phyloP scores from a whole-genome alignment of 2,329 filamentous ascomycete genomes.

The Alternaria gansuensis region DNA sequence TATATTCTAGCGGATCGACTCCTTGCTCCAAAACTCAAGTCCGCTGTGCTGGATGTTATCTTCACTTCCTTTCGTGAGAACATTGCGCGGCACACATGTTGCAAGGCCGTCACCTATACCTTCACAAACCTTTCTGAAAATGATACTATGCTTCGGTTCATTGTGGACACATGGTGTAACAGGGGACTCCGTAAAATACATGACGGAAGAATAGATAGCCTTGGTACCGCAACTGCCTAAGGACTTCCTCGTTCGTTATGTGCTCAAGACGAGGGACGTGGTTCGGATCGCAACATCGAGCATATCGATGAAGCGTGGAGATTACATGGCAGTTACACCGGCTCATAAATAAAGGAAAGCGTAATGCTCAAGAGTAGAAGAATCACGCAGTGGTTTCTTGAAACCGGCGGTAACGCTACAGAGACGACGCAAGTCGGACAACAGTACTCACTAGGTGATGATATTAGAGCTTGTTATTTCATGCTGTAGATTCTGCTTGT shows the following conservation, averaged over 20 bases:
- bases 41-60: neutral
- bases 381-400: too few relatives aligned
- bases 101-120: neutral
- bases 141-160: neutral
- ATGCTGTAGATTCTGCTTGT: too few relatives aligned
- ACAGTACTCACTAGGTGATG: too few relatives aligned
- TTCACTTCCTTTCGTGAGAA: neutral
- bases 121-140: neutral
- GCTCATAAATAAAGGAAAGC: too few relatives aligned
- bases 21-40: neutral
- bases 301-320: neutral
- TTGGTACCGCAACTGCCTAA: neutral
- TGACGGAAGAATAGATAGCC: neutral
- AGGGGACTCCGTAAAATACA: neutral
- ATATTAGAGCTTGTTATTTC: too few relatives aligned
- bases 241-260: neutral
- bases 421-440: too few relatives aligned
- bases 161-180: neutral
- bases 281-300: neutral
- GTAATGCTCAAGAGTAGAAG: too few relatives aligned
- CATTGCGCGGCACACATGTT: neutral
- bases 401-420: too few relatives aligned
- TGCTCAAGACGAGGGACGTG: neutral
- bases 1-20: neutral
- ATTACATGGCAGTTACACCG: neutral